Evolutionary conservation across 495 filamentous ascomycete species (phyloP), one percentile per base, ranked within the genome.

Genomic region (Echria macrotheca): DNA sequence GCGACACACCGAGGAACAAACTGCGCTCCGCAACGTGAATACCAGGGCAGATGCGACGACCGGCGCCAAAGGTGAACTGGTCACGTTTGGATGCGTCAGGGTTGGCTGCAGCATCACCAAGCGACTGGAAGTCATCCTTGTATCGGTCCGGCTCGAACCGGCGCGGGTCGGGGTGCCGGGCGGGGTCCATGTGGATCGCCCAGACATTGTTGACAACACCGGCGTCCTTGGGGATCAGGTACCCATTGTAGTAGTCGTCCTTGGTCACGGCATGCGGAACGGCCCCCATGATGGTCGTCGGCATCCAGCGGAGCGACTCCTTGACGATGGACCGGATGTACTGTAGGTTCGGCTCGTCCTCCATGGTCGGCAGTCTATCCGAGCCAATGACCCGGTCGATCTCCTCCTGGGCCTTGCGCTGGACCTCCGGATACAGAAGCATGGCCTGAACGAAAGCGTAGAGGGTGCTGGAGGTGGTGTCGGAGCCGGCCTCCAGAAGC

Each of bases 381-480:
- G 62, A 31, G 18, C 75, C 66, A 7, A 79, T 66, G 44, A 81
- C 73, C 24, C 64, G 59, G 58, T 83, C 80, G 10, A 83, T 52
- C 49, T 81, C 76, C 19, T 64, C 70, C 50, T 82, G 79, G 8
- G 72, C 75, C 37, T 70, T 68, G 29, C 61, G 61, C 32, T 71
- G 67, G 14, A 76, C 69, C 22, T 74, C 63, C 8, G 73, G 73
- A 37, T 69, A 82, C 49, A 67, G 66, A 31, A 65, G 58, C 71
- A 86, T 72, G 25, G 79, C 82, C 21, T 83, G 76, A 26, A 85
- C 69, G 37, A 80, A 81, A 14, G 72, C 77, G 56, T 75, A 74
- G 23, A 85, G 65, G 5, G 66, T 68, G 42, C 57, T 61, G 10
- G 73, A 64, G 15, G 67, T 69, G 53, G 79, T 83, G 53, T 84